phyloP scores from a whole-genome alignment of 1,284 basidiomycete genomes.

The Ganoderma lingzhi region DNA sequence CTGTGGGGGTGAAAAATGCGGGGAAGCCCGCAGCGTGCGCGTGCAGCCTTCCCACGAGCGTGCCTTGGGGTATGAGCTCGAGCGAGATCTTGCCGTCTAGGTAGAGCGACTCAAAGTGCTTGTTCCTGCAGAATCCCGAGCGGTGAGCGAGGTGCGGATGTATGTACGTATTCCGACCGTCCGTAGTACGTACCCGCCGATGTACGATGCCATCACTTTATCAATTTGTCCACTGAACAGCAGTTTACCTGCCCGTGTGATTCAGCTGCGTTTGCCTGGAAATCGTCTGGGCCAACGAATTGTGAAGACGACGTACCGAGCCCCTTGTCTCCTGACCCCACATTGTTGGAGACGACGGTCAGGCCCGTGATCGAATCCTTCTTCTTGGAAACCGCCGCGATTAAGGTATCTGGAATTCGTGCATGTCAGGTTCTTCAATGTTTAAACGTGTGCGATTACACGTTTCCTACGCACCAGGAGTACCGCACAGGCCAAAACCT shows the following conservation, averaged over 20 bases:
- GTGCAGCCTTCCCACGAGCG: conserved; percentile 90
- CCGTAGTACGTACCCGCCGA: conserved; percentile 69
- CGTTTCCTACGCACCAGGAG: conserved; percentile 62
- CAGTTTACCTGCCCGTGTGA: conserved; percentile 66
- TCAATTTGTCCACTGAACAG: conserved; percentile 80
- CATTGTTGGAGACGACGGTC: conserved; percentile 92
- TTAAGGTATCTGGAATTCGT: conserved; percentile 73
- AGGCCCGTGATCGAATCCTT: conserved; percentile 72
- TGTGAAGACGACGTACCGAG: conserved; percentile 64
- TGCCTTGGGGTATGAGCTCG: conserved; percentile 92
- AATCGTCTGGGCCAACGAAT: neutral
- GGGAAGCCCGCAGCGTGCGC: conserved; percentile 96
- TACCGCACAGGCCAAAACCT: conserved; percentile 85
- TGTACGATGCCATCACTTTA: conserved; percentile 90
- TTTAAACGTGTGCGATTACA: no score
- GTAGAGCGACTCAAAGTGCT: conserved; percentile 81
- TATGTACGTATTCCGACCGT: no score
- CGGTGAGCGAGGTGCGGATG: neutral
- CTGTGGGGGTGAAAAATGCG: conserved; percentile 96
- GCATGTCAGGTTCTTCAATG: neutral
- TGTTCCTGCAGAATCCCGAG: conserved; percentile 61
- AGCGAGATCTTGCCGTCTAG: conserved; percentile 84
- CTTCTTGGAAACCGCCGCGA: conserved; percentile 80
- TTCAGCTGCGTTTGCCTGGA: conserved; percentile 1
- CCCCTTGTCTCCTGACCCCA: conserved; percentile 80